Conservation (phyloP, 768 basidiomycete genomes). For the Tubosaeta brunneosetosa region DNA sequence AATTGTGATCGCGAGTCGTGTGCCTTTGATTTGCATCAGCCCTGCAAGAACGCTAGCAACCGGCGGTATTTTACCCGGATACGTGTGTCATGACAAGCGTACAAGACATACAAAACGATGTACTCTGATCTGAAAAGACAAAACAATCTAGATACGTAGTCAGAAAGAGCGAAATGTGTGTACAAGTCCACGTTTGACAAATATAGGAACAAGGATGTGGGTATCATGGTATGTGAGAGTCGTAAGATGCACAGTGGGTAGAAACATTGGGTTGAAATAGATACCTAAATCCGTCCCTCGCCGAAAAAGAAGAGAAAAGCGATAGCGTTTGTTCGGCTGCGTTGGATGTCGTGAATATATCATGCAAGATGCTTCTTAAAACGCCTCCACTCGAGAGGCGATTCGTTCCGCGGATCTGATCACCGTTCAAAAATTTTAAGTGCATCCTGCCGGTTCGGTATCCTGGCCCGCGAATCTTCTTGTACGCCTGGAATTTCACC, state of each 20-base stretch:
- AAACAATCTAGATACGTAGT: constrained; percentile 17
- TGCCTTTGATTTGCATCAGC: background rate
- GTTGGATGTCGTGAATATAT: constrained; percentile 26
- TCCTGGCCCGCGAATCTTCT: constrained; percentile 55
- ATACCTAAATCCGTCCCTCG: constrained; percentile 23
- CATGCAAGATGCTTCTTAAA: constrained; percentile 15
- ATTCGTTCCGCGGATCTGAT: constrained; percentile 13
- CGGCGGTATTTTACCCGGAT: background rate
- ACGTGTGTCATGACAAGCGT: background rate
- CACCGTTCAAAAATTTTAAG: constrained; percentile 25
- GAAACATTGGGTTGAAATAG: constrained; percentile 29
- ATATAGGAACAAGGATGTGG: constrained; percentile 30
- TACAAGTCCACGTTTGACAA: constrained; percentile 22
- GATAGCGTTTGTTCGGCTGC: constrained; percentile 13
- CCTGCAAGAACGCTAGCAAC: too few species aligned
- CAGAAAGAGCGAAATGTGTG: constrained; percentile 13
- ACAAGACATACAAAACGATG: constrained; percentile 20
- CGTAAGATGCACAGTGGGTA: constrained; percentile 26
- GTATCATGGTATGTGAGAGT: constrained; percentile 32
- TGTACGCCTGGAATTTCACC: constrained; percentile 69
- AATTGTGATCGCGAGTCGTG: background rate
- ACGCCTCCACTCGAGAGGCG: constrained; percentile 4
- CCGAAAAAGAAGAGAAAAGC: constrained; percentile 9
- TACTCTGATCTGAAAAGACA: constrained; percentile 8
- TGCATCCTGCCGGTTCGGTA: constrained; percentile 7